Percentiles rank a stretch among this genome's conserved stretches.
Evolutionary conservation across 202 grass and related monocot species (phyloP).

Genomic region (Zizania palustris): DNA sequence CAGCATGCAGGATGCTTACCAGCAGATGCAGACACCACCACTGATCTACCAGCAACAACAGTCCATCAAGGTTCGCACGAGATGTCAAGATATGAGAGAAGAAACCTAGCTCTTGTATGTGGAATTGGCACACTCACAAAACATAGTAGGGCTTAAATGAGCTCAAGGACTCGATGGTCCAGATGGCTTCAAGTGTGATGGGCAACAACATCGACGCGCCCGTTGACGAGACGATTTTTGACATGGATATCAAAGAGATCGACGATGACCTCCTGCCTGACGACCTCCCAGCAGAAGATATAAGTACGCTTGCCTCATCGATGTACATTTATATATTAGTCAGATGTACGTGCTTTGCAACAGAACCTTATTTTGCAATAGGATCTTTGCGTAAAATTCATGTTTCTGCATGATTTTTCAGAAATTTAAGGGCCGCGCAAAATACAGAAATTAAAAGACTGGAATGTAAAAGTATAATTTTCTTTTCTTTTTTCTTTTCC

Average conservation of each 20-base stretch:
- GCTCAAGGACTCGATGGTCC: conserved; percentile 82
- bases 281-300: too few relatives aligned
- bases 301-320: too few relatives aligned
- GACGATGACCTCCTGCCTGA: conserved; percentile 94
- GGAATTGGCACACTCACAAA: not conserved
- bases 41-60: conserved; percentile 71
- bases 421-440: too few relatives aligned
- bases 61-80: conserved; percentile 46
- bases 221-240: conserved; percentile 82
- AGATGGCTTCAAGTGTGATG: conserved; percentile 86
- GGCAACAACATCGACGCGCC: conserved; percentile 88
- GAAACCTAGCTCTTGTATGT: not conserved
- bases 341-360: too few relatives aligned
- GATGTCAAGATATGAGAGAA: conserved; percentile 8
- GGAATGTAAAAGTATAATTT: too few relatives aligned
- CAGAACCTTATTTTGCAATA: too few relatives aligned
- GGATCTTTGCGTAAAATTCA: too few relatives aligned
- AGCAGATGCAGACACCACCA: conserved; percentile 93
- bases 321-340: too few relatives aligned
- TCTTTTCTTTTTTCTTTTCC: too few relatives aligned
- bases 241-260: conserved; percentile 94
- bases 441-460: too few relatives aligned
- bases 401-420: too few relatives aligned
- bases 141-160: conserved; percentile 72
- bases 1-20: conserved; percentile 88